Base-by-base conservation (phyloP, 208 protist species). In the Trypanosoma scelopori region DNA sequence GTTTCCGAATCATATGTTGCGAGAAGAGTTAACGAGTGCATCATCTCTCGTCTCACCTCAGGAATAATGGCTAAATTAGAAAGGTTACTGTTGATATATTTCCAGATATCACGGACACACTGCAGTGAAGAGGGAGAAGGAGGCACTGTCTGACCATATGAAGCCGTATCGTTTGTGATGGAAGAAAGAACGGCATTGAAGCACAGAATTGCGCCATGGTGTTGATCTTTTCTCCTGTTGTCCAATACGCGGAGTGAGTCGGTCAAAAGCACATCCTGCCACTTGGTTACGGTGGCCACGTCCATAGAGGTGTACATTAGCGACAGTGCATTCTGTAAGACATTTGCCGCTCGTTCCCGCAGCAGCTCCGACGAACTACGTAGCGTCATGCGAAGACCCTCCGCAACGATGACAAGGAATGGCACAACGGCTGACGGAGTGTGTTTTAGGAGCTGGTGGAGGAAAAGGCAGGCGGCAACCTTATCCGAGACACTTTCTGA, bases 111-210 rank as follows among this genome's bases (percentile, higher is more conserved):
- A 56, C 82, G 52, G 23, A 96, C 64, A 53, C 66, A 65, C 25
- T 30, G 47, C 13, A 68, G 55, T 12, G 76, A 65, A 15, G 75
- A 55, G 16, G 57, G 41, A 15, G 87, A 93, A 55, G 87, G 70
- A 35, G 52, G 61, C 7, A 87, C 81, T 20, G 65, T 66, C 13
- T 67, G 52, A 45, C 56, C 74, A 22, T 84, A 79, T 4, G 69
- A 61, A 51, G 75, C 69, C 2, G 52, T 16, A 46, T 52, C 58
- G 20, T 53, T 73, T 18, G 71, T 66, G 35, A 90, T 69, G 15
- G 86, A 90, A 25, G 74, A 76, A 35, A 96, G 72, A 5, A 93
- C 71, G 22, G 91, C 76, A 48, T 90, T 90, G 55, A 93, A 92
- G 5, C 72, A 75, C 23, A 85, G 59, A 46, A 93, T 62, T 6